Percentiles rank a stretch among this genome's conserved stretches.
Conservation (phyloP, 805 yeast species). For the Teunomyces barrocoloradensis region DNA sequence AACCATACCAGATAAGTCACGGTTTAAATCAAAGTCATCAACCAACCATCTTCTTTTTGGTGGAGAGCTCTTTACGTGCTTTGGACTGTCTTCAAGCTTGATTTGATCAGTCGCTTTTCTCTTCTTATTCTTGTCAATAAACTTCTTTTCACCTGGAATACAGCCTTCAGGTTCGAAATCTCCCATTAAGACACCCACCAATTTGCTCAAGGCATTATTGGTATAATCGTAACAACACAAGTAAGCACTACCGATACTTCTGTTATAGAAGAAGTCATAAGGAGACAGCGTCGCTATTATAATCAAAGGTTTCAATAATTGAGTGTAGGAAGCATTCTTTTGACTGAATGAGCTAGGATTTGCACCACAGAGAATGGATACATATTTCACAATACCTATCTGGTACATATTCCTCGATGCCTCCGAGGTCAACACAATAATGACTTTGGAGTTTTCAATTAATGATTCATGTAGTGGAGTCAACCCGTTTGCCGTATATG, state of each 20-base stretch:
- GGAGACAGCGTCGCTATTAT: conserved; percentile 63
- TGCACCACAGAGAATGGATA: conserved; percentile 53
- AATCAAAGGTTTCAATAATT: conserved; percentile 49
- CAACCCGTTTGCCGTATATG: conserved; percentile 56
- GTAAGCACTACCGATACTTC: conserved; percentile 53
- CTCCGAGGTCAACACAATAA: conserved; percentile 55
- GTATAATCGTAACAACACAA: conserved; percentile 64
- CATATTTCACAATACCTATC: conserved; percentile 57
- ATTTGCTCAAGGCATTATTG: conserved; percentile 45
- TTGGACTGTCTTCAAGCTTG: conserved; percentile 1
- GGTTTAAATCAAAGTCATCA: conserved; percentile 47
- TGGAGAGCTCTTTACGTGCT: conserved; percentile 11
- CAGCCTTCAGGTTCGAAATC: conserved; percentile 49
- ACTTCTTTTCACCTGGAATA: conserved; percentile 53
- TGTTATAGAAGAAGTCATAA: conserved; percentile 56
- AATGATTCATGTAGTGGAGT: conserved; percentile 54
- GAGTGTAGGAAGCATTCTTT: conserved; percentile 19
- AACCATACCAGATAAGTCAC: conserved; percentile 51
- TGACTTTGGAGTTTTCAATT: conserved; percentile 50
- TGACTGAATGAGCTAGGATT: conserved; percentile 27
- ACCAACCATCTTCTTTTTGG: conserved; percentile 54
- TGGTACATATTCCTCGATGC: conserved; percentile 61
- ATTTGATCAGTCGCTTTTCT: conserved; percentile 13
- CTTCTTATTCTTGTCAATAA: conserved; percentile 17
- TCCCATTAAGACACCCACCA: conserved; percentile 55